These are phyloP conservation scores for Penicillium canescens DNA, from an alignment of 495 filamentous ascomycete genomes.

Conservation along the genomic window DNA sequence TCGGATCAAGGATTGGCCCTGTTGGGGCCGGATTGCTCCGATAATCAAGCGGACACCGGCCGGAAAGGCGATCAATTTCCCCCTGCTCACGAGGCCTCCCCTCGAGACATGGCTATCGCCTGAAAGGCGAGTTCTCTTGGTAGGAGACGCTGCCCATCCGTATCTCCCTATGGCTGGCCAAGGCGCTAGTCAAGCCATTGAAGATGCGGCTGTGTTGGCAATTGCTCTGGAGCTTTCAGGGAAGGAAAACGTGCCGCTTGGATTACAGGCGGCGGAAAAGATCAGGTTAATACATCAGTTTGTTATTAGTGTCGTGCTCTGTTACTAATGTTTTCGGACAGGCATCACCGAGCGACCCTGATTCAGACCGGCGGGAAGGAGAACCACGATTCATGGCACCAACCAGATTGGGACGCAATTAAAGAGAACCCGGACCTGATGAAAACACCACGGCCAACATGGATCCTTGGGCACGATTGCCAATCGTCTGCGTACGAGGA, in stretches of 20 bases:
- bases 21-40: not conserved
- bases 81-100: conserved; percentile 46
- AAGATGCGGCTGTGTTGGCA: conserved; percentile 66
- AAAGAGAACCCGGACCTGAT: not conserved
- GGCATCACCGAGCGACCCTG: not conserved
- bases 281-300: not conserved
- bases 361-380: not conserved
- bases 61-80: not conserved
- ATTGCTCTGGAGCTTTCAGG: conserved; percentile 48
- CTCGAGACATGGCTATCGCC: conserved; percentile 53
- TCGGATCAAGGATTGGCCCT: not conserved
- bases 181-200: conserved; percentile 68
- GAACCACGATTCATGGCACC: not conserved
- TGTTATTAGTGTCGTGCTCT: not conserved
- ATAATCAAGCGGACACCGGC: conserved; percentile 1
- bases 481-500: not conserved
- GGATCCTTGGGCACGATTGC: not conserved
- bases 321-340: not conserved
- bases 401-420: not conserved
- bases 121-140: conserved; percentile 53
- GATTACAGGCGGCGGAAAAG: not conserved
- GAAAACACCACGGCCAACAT: not conserved
- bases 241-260: not conserved
- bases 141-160: conserved; percentile 70
- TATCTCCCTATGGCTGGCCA: conserved; percentile 68